Conservation (phyloP, 345 rosid species). For the Citrus reticulata region DNA sequence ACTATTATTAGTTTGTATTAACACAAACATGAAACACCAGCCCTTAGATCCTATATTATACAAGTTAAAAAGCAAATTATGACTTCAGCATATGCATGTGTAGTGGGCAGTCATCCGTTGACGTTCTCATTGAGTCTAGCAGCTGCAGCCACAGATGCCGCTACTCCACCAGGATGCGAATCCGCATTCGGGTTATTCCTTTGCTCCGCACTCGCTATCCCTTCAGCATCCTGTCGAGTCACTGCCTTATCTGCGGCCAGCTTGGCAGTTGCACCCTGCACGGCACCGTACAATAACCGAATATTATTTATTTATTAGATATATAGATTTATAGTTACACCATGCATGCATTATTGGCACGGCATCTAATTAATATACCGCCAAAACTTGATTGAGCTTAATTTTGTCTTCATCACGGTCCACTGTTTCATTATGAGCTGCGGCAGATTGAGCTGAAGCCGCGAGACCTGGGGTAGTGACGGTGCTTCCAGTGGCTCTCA, state of each 20-base stretch:
- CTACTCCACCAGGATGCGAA: constrained; percentile 63
- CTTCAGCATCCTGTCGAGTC: constrained; percentile 66
- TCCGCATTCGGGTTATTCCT: constrained; percentile 48
- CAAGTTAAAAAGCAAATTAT: too few species aligned
- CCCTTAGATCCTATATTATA: too few species aligned
- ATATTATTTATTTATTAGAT: too few species aligned
- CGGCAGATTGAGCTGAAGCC: constrained; percentile 70
- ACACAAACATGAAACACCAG: too few species aligned
- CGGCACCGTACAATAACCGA: too few species aligned
- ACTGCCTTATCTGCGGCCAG: constrained; percentile 57
- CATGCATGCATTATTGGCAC: not conserved
- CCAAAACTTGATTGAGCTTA: constrained; percentile 43
- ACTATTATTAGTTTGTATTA: too few species aligned
- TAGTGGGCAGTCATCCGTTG: not conserved
- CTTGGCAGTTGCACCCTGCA: constrained; percentile 52
- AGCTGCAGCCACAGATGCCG: constrained; percentile 58
- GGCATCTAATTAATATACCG: constrained; percentile 15
- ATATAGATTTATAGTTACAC: not conserved
- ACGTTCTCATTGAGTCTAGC: constrained; percentile 56
- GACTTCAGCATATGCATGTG: too few species aligned
- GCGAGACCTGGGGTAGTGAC: constrained; percentile 44
- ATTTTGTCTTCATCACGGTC: constrained; percentile 48
- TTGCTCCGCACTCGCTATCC: constrained; percentile 57
- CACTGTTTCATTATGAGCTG: constrained; percentile 38
- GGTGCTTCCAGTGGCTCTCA: constrained; percentile 56